Percentiles rank a stretch among this genome's conserved stretches.
Evolutionary conservation across 169 alveolate species (phyloP).

Genomic region (Toxoplasma gondii): DNA sequence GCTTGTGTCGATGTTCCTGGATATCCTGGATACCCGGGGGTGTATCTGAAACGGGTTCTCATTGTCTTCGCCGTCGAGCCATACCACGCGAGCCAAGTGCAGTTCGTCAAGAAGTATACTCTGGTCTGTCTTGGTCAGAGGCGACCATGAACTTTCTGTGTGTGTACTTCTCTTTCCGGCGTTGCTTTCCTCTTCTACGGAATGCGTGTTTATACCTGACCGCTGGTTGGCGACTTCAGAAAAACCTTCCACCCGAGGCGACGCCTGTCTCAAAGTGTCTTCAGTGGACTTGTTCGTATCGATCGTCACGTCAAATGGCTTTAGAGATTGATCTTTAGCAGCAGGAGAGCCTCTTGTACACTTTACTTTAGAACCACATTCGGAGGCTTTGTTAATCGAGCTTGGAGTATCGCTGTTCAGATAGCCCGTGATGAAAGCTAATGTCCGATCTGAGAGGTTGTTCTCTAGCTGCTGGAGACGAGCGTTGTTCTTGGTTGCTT

Average conservation of each 20-base stretch:
- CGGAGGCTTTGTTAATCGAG: neutral
- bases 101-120: neutral
- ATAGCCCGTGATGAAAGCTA: neutral
- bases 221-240: neutral
- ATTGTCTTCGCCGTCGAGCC: constrained; percentile 6
- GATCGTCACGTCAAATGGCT: too few relatives aligned
- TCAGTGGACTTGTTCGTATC: too few relatives aligned
- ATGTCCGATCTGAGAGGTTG: neutral
- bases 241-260: too few relatives aligned
- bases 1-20: neutral
- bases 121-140: neutral
- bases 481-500: neutral
- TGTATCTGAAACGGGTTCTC: constrained; percentile 1
- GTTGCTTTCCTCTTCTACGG: neutral
- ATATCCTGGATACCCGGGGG: neutral
- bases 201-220: neutral
- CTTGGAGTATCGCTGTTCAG: neutral
- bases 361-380: neutral
- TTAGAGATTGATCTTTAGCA: too few relatives aligned
- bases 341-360: neutral
- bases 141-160: neutral
- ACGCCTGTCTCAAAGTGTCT: too few relatives aligned
- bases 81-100: neutral
- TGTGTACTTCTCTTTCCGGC: neutral
- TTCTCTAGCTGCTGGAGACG: neutral